These are phyloP conservation scores for Trametes sp. DNA, from an alignment of 1,284 basidiomycete genomes.

Conservation along the genomic window DNA sequence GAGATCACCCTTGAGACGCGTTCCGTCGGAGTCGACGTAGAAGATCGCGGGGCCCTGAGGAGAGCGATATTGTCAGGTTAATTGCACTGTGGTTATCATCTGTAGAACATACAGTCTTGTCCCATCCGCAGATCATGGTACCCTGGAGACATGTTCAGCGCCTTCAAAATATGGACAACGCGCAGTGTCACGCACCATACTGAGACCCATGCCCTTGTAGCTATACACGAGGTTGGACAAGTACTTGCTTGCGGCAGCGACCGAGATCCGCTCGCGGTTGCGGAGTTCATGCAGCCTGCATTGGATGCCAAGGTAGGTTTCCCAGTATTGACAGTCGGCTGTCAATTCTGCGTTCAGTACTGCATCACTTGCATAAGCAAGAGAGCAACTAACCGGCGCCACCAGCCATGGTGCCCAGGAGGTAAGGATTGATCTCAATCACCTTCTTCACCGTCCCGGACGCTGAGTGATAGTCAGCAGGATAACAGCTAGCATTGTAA, in stretches of 20 bases:
- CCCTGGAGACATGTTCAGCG: constrained; percentile 63
- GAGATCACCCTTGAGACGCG: constrained; percentile 93
- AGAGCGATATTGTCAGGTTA: not conserved
- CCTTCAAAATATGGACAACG: no score
- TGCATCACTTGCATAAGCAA: constrained; percentile 10
- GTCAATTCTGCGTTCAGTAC: constrained; percentile 15
- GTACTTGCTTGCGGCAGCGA: constrained; percentile 98
- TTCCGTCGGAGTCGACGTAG: constrained; percentile 98
- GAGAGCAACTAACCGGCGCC: constrained; percentile 79
- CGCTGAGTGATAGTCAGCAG: constrained; percentile 54
- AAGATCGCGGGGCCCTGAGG: constrained; percentile 91
- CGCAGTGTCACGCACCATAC: constrained; percentile 76
- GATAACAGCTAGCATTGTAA: not conserved
- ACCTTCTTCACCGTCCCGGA: constrained; percentile 98
- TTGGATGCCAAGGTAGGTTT: constrained; percentile 98
- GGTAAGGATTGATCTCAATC: constrained; percentile 99
- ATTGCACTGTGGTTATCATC: not conserved
- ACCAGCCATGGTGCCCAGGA: constrained; percentile 99
- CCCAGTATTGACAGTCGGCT: constrained; percentile 97
- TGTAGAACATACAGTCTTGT: constrained; percentile 83
- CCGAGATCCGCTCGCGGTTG: constrained; percentile 97
- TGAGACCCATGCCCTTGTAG: constrained; percentile 99
- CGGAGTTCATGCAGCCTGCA: constrained; percentile 97
- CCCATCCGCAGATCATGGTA: constrained; percentile 99
- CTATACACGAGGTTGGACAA: constrained; percentile 97